Evolutionary conservation across 2,329 filamentous ascomycete genomes (phyloP).

Genomic region (Talaromyces sp.): DNA sequence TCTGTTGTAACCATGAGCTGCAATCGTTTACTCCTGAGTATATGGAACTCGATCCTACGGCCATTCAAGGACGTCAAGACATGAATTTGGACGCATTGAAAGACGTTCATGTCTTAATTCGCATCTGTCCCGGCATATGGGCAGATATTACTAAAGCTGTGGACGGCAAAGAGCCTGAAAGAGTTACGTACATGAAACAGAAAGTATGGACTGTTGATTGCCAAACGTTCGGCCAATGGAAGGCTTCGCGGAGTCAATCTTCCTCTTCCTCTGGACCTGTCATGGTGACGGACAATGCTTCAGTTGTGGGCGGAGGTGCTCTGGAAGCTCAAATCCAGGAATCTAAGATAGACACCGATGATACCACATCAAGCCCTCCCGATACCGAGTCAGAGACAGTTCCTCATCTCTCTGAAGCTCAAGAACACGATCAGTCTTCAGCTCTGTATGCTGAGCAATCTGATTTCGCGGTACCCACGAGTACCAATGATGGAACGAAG

Average conservation of each 20-base stretch:
- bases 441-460: not conserved
- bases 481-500: not conserved
- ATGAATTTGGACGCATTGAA: not conserved
- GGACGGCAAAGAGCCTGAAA: not conserved
- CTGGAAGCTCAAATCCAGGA: not conserved
- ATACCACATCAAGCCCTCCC: not conserved
- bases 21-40: not conserved
- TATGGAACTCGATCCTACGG: not conserved
- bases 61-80: not conserved
- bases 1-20: not conserved
- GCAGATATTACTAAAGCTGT: not conserved
- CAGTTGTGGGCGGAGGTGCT: not conserved
- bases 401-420: not conserved
- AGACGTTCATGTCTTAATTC: not conserved
- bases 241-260: not conserved
- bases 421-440: not conserved
- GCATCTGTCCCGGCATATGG: not conserved
- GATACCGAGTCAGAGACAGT: not conserved
- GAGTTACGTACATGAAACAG: not conserved
- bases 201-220: constrained; percentile 9
- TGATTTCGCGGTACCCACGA: no score
- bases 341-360: not conserved
- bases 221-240: not conserved
- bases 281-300: not conserved
- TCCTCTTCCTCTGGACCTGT: no score